phyloP scores from a whole-genome alignment of 2,329 filamentous ascomycete species.

The Cladophialophora exuberans region DNA sequence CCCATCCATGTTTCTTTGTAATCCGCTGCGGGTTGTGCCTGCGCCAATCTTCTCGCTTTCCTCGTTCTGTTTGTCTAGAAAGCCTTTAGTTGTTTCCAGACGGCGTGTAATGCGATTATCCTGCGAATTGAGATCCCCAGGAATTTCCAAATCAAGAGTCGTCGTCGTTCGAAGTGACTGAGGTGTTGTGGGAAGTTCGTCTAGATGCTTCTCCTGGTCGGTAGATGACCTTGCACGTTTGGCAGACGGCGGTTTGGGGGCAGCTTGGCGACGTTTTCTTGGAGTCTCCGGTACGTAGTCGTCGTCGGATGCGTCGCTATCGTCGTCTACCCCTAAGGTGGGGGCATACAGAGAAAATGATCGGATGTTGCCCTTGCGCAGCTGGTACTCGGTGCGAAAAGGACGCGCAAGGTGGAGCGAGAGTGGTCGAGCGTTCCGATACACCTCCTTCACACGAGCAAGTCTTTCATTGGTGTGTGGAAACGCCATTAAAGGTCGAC shows the following conservation, averaged over 20 bases:
- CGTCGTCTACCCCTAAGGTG: constrained; percentile 17
- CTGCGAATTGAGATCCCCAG: too few species aligned
- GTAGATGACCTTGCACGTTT: constrained; percentile 3
- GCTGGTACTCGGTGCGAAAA: constrained; percentile 20
- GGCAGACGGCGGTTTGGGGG: neutral
- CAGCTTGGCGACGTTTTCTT: constrained; percentile 6
- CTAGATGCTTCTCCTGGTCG: neutral
- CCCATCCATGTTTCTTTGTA: constrained; percentile 4
- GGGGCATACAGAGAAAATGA: constrained; percentile 2
- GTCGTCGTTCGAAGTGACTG: too few species aligned
- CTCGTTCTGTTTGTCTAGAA: constrained; percentile 16
- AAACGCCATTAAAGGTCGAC: constrained; percentile 11
- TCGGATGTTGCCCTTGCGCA: constrained; percentile 6
- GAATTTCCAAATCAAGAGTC: too few species aligned
- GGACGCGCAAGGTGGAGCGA: constrained; percentile 7
- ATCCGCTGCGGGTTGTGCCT: constrained; percentile 14
- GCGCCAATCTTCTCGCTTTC: constrained; percentile 20
- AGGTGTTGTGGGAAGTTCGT: too few species aligned
- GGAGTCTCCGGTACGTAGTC: constrained; percentile 10
- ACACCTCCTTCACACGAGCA: constrained; percentile 22
- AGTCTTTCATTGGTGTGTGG: constrained; percentile 23
- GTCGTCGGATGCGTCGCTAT: constrained; percentile 15
- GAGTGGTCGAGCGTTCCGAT: constrained; percentile 8
- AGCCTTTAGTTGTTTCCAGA: neutral
- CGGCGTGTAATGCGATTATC: neutral